Percentiles rank a stretch among this genome's conserved stretches.
Conservation (phyloP, 23 red algal genomes). For the Gracilariopsis chorda region DNA sequence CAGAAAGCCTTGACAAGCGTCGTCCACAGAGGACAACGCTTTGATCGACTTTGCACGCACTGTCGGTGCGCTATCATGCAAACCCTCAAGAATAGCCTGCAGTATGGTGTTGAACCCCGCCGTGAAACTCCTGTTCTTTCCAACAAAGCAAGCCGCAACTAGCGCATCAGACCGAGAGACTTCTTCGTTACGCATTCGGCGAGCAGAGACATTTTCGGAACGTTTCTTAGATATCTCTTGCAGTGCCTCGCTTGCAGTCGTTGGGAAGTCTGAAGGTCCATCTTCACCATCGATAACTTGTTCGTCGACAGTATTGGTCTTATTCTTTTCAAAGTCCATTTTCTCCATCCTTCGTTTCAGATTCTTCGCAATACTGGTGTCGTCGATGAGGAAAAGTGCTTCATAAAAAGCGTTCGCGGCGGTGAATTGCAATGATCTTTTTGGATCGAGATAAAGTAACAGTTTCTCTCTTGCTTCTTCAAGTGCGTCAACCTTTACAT, state of each 20-base stretch:
- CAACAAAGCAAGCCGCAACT: background rate
- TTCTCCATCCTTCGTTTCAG: background rate
- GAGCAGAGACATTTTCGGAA: background rate
- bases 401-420: constrained; percentile 47
- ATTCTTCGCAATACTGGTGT: constrained; percentile 17
- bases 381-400: constrained; percentile 31
- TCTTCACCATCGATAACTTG: constrained; percentile 34
- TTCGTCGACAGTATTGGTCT: background rate
- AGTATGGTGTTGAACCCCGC: constrained; percentile 27
- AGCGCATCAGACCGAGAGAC: background rate
- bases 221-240: background rate
- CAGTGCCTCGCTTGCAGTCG: background rate
- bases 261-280: background rate
- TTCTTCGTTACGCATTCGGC: constrained; percentile 21
- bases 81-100: constrained; percentile 44
- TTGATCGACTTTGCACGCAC: constrained; percentile 65
- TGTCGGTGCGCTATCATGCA: constrained; percentile 54
- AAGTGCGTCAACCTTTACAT: constrained; percentile 2
- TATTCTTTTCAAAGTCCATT: background rate
- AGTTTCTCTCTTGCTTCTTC: constrained; percentile 1
- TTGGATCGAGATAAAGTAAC: constrained; percentile 20
- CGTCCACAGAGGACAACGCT: constrained; percentile 34
- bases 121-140: constrained; percentile 37
- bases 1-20: constrained; percentile 17
- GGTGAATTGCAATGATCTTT: background rate